Base-by-base conservation (phyloP, 2,329 filamentous ascomycete species). In the Cytospora leucostoma region DNA sequence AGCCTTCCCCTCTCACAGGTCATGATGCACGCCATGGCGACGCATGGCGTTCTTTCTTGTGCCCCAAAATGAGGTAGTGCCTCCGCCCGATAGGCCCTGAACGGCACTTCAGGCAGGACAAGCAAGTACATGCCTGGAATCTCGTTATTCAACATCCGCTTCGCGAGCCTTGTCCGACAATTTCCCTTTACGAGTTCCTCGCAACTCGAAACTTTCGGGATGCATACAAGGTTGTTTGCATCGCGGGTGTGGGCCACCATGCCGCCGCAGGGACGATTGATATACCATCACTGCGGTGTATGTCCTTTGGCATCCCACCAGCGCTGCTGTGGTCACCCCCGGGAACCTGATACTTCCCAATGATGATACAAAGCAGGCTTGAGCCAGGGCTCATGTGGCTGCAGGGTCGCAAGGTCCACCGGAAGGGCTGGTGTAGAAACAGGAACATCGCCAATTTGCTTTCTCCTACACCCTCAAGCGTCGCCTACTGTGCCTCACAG, bases 51-150 rank as follows among this genome's bases (percentile, higher is more conserved):
- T 27, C 19, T 37, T 33, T 55, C 32, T 27, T 19, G 33, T 55
- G 59, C 51, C 50, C 59, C 27, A 53, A 55, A 61, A 37, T 53
- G 51, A 55, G 51, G 40, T 61, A 38, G 51, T 61, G 38, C 44
- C 44, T 21, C 44, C 44, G 44, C 44, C 44, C 44, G 44, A 21
- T 47, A 17, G 44, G 3, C 21, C n/a, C n/a, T 47, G 40, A 21
- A 11, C 21, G 44, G n/a, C n/a, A 47, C 7, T 21, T 21, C n/a
- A 10, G n/a, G 8, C 44, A 21, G 11, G n/a, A 47, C 44, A 47
- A 47, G 44, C 44, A n/a, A 47, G n/a, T 47, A 47, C 44, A 19
- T 21, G 19, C 27, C 27, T 27, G 27, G 27, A 27, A 27, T 27
- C 27, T 27, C 2, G 27, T 4, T 27, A 27, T 27, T 27, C 27